Evolutionary conservation across 2,329 filamentous ascomycete genomes (phyloP).

Genomic region (Botrytis deweyae): DNA sequence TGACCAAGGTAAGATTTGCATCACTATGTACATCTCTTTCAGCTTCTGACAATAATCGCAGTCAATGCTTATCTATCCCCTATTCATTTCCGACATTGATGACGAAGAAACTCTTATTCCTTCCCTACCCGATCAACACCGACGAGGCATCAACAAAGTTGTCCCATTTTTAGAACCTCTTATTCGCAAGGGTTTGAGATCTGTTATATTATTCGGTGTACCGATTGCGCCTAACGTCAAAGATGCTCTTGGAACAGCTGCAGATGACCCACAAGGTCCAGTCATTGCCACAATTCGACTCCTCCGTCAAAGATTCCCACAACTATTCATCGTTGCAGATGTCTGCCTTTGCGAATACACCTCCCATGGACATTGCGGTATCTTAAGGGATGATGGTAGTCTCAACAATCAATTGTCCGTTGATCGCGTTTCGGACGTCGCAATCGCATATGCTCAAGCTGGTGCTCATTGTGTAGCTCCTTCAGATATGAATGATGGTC

Average conservation of each 20-base stretch:
- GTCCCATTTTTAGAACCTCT: conserved; percentile 83
- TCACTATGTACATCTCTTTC: conserved; percentile 2
- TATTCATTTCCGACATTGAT: conserved; percentile 92
- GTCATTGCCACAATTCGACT: conserved; percentile 86
- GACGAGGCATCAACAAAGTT: conserved; percentile 82
- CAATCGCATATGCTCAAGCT: conserved; percentile 92
- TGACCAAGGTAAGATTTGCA: conserved; percentile 67
- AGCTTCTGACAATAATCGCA: conserved; percentile 42
- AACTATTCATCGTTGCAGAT: conserved; percentile 87
- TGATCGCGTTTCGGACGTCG: conserved; percentile 94
- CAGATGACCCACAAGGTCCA: conserved; percentile 89
- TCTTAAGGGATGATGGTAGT: conserved; percentile 86
- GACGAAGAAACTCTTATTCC: conserved; percentile 90
- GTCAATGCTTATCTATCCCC: conserved; percentile 98
- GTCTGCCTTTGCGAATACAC: conserved; percentile 99
- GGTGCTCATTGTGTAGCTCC: conserved; percentile 96
- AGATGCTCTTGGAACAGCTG: conserved; percentile 85
- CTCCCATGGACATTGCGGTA: conserved; percentile 95
- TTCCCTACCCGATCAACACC: conserved; percentile 86
- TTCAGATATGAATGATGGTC: conserved; percentile 98
- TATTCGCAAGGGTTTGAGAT: conserved; percentile 83
- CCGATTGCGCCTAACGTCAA: conserved; percentile 79
- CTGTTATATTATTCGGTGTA: conserved; percentile 94
- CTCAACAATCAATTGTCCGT: conserved; percentile 93
- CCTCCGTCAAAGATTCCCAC: conserved; percentile 79